These are phyloP conservation scores for Citeromyces hawaiiensis DNA, from an alignment of 1,139 yeast genomes.

Conservation along the genomic window DNA sequence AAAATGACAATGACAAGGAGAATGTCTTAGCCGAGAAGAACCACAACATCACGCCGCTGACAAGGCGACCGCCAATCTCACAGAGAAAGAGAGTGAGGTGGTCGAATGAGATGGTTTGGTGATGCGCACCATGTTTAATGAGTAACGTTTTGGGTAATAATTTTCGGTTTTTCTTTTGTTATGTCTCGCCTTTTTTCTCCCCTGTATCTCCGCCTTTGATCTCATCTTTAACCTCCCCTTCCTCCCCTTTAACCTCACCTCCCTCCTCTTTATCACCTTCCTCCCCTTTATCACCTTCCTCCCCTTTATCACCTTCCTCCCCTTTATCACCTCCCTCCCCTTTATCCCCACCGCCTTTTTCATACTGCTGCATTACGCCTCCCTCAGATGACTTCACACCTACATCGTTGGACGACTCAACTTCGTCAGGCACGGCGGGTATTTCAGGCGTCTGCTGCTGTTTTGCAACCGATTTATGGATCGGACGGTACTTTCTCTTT, in stretches of 20 bases:
- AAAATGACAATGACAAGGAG: neutral
- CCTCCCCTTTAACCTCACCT: neutral
- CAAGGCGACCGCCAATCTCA: neutral
- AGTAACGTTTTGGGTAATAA: neutral
- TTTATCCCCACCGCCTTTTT: neutral
- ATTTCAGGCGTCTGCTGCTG: neutral
- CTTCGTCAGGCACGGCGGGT: neutral
- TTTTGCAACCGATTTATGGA: slow-evolving; percentile 7
- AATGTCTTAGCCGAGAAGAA: slow-evolving; percentile 4
- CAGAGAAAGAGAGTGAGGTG: slow-evolving; percentile 23
- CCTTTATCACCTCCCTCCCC: neutral
- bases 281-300: neutral
- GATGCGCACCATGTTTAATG: slow-evolving; percentile 3
- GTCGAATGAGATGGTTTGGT: slow-evolving; percentile 45
- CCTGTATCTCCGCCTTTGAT: no score
- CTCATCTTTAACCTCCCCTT: neutral
- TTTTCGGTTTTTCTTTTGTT: neutral
- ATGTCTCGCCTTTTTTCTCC: neutral
- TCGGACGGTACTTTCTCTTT: slow-evolving; percentile 11
- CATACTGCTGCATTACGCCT: neutral
- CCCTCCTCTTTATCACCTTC: neutral
- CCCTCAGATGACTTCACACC: neutral
- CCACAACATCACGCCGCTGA: neutral
- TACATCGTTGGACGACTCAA: neutral
- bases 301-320: neutral